These are phyloP conservation scores for Apiotrichum akiyoshidainum DNA, from an alignment of 1,284 basidiomycete genomes.

Conservation along the genomic window DNA sequence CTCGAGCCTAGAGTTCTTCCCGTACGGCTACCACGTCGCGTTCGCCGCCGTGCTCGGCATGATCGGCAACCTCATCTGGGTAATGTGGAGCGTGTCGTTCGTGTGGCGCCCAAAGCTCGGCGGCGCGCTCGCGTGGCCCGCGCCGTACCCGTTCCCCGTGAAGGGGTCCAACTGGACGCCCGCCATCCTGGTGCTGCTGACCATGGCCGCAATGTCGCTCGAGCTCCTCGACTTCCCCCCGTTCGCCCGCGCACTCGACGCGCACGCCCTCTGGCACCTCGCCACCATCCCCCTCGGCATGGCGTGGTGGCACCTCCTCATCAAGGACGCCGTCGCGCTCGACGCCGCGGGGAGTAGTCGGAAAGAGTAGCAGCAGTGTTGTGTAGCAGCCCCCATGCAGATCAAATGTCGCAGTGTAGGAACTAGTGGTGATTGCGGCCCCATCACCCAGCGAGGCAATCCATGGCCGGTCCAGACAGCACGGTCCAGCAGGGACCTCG, in stretches of 20 bases:
- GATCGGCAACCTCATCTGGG: constrained; percentile 74
- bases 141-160: constrained; percentile 36
- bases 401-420: too few relatives aligned
- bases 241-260: constrained; percentile 71
- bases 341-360: constrained; percentile 18
- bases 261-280: constrained; percentile 92
- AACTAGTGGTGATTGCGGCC: background rate
- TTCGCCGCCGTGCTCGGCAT: constrained; percentile 76
- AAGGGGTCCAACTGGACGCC: constrained; percentile 34
- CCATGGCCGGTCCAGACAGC: too few relatives aligned
- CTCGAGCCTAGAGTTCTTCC: constrained; percentile 69
- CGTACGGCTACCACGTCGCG: constrained; percentile 91
- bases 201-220: constrained; percentile 71
- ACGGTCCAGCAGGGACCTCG: too few relatives aligned
- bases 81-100: constrained; percentile 64
- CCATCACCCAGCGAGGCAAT: too few relatives aligned
- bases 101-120: constrained; percentile 13
- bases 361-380: too few relatives aligned
- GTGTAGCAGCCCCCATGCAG: too few relatives aligned
- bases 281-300: constrained; percentile 74
- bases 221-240: constrained; percentile 94
- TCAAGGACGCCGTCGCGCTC: constrained; percentile 34
- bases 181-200: constrained; percentile 64
- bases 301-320: constrained; percentile 75
- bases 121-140: constrained; percentile 10